phyloP scores from a whole-genome alignment of 495 filamentous ascomycete species.

The Physcia stellaris region DNA sequence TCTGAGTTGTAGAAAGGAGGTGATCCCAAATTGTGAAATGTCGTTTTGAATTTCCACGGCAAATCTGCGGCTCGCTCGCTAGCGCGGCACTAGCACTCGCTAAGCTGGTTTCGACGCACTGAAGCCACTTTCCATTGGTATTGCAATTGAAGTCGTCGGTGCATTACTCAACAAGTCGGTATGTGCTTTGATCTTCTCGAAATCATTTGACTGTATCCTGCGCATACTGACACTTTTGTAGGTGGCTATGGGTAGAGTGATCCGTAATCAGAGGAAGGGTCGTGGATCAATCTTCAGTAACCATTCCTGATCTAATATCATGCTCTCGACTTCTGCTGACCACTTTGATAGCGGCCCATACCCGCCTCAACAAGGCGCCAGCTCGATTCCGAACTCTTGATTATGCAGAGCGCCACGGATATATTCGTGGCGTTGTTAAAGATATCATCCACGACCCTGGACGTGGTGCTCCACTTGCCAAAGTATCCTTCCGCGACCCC shows the following conservation, averaged over 20 bases:
- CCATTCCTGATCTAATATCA: too few species aligned
- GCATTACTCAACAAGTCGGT: too few species aligned
- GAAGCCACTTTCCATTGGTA: background rate
- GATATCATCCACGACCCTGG: constrained; percentile 98
- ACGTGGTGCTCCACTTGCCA: constrained; percentile 93
- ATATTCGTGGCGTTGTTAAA: constrained; percentile 92
- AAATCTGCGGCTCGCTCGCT: too few species aligned
- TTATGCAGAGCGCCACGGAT: constrained; percentile 90
- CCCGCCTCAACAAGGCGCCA: constrained; percentile 81
- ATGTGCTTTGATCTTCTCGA: too few species aligned
- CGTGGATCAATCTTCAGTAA: constrained; percentile 96
- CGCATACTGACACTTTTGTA: background rate
- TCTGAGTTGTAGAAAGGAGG: too few species aligned
- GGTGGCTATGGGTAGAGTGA: constrained; percentile 60
- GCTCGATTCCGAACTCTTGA: constrained; percentile 93
- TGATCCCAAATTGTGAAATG: too few species aligned
- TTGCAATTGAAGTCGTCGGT: background rate
- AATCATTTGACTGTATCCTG: background rate
- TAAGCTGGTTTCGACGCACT: constrained; percentile 14
- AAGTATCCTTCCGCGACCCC: constrained; percentile 87
- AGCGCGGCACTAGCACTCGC: too few species aligned
- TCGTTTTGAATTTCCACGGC: too few species aligned
- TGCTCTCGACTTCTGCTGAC: too few species aligned
- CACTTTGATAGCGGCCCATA: constrained; percentile 64
- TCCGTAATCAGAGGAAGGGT: constrained; percentile 97